These are phyloP conservation scores for Pleurostoma richardsiae DNA, from an alignment of 2,329 filamentous ascomycete genomes.

Conservation along the genomic window DNA sequence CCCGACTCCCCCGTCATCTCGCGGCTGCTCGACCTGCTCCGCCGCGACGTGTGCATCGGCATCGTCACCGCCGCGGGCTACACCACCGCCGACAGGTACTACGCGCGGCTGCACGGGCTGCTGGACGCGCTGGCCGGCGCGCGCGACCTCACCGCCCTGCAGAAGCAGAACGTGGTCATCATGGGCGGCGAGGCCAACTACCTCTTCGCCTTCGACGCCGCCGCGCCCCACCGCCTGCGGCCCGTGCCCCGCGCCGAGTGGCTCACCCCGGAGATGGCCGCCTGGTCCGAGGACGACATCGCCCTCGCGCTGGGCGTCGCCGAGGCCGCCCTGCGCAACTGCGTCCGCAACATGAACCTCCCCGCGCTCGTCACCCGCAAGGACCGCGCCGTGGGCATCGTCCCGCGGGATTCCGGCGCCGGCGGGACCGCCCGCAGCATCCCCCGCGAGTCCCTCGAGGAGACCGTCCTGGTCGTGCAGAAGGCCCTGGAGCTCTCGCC, in stretches of 20 bases:
- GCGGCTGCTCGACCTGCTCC: conserved; percentile 63
- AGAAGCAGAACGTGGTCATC: conserved; percentile 78
- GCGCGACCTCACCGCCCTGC: conserved; percentile 51
- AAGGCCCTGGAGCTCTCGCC: conserved; percentile 81
- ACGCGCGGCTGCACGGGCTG: conserved; percentile 79
- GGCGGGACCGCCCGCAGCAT: conserved; percentile 43
- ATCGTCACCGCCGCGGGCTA: conserved; percentile 98
- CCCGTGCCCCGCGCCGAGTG: conserved; percentile 63
- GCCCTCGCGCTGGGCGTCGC: conserved; percentile 79
- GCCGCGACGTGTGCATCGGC: conserved; percentile 75
- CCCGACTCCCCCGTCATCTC: conserved; percentile 72
- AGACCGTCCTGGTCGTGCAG: conserved; percentile 91
- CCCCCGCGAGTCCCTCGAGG: conserved; percentile 83
- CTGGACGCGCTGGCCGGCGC: conserved; percentile 69
- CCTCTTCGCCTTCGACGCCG: conserved; percentile 72
- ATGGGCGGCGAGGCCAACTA: conserved; percentile 97
- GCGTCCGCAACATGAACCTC: conserved; percentile 72
- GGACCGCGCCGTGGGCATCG: conserved; percentile 77
- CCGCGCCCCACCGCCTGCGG: conserved; percentile 61
- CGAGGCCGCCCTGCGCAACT: conserved; percentile 77
- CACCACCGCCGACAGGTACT: conserved; percentile 80
- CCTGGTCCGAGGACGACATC: conserved; percentile 75
- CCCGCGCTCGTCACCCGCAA: conserved; percentile 81
- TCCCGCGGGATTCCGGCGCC: conserved; percentile 56
- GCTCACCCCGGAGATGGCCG: conserved; percentile 73